Conservation (phyloP, 2,329 filamentous ascomycete genomes). For the Nemania bipapillata region DNA sequence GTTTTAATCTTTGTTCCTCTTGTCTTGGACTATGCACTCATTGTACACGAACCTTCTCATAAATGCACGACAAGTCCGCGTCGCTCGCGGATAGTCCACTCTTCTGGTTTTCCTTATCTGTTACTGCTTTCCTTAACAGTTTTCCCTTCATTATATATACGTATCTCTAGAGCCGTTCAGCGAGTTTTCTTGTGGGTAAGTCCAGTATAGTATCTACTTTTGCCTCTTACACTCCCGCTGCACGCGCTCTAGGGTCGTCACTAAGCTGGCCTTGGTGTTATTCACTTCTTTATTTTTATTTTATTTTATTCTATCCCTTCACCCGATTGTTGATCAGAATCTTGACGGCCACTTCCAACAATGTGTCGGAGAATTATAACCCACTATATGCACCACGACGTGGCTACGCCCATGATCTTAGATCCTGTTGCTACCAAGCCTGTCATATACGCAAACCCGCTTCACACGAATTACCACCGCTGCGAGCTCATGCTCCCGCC, state of each 20-base stretch:
- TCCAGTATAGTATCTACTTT: background rate
- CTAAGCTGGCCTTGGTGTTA: conserved; percentile 17
- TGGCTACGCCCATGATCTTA: conserved; percentile 42
- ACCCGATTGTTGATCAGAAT: background rate
- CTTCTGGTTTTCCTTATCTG: background rate
- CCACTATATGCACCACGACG: conserved; percentile 49
- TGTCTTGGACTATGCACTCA: background rate
- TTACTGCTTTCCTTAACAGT: background rate
- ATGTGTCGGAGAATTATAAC: conserved; percentile 44
- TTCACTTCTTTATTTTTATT: background rate
- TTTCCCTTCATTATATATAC: background rate
- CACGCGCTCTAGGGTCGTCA: conserved; percentile 7
- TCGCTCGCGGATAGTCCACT: background rate
- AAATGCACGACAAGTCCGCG: background rate
- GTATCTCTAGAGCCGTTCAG: background rate
- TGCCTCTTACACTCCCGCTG: background rate
- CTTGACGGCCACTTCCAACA: background rate
- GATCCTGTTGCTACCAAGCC: background rate
- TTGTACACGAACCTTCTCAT: conserved; percentile 16
- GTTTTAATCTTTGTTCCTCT: background rate
- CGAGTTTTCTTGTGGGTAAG: background rate
- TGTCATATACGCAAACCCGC: conserved; percentile 39
- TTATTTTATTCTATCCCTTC: no score
- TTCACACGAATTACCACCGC: conserved; percentile 38
- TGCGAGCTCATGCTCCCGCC: conserved; percentile 41